phyloP scores from a whole-genome alignment of 208 protist species.

The Angomonas deanei region DNA sequence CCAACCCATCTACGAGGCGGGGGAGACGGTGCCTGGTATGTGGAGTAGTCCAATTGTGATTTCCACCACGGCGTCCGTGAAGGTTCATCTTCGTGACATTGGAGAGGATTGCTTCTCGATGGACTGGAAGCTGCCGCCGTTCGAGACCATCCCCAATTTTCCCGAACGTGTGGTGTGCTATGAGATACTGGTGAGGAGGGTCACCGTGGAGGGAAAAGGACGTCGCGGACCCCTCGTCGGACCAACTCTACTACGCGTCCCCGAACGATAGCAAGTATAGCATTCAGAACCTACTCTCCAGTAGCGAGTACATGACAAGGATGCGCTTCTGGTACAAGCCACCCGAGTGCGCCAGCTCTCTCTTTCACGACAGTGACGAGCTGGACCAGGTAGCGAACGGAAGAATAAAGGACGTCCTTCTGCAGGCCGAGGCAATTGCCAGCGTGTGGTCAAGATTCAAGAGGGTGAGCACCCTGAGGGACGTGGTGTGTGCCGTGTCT shows the following conservation, averaged over 20 bases:
- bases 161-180: background rate
- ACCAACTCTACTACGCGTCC: too few species aligned
- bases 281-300: background rate
- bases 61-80: background rate
- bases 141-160: slow-evolving; percentile 20
- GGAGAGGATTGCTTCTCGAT: slow-evolving; percentile 86
- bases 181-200: background rate
- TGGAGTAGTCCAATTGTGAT: background rate
- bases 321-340: background rate
- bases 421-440: slow-evolving; percentile 12
- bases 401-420: too few species aligned
- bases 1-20: background rate
- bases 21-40: background rate
- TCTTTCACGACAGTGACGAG: background rate
- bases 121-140: slow-evolving; percentile 50
- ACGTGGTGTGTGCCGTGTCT: slow-evolving; percentile 70
- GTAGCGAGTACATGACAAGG: background rate
- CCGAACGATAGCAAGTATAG: background rate
- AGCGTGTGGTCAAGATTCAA: slow-evolving; percentile 75
- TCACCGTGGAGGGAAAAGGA: background rate
- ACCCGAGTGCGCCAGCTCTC: background rate
- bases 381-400: background rate
- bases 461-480: slow-evolving; percentile 68
- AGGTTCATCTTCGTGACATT: slow-evolving; percentile 6
- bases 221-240: background rate